Conservation (phyloP, 768 basidiomycete species). For the Suillus fuscotomentosus region DNA sequence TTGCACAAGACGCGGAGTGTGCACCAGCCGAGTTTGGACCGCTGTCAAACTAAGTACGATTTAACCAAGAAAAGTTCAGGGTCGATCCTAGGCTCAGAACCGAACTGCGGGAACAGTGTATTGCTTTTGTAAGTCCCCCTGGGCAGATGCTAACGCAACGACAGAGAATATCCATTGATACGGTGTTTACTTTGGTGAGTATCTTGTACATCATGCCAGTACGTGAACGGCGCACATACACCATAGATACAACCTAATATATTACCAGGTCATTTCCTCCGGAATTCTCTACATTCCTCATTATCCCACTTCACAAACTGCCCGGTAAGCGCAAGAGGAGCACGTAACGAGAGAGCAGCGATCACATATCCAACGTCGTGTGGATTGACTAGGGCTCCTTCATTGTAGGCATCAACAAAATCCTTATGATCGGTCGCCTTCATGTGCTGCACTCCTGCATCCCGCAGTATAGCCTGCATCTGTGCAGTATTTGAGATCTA, state of each 20-base stretch:
- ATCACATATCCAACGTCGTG: slow-evolving; percentile 77
- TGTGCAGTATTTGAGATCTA: slow-evolving; percentile 26
- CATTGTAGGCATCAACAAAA: slow-evolving; percentile 56
- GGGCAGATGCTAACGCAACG: background rate
- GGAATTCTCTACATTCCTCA: slow-evolving; percentile 61
- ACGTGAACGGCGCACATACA: background rate
- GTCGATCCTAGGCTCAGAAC: background rate
- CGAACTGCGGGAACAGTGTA: background rate
- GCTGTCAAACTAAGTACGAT: background rate
- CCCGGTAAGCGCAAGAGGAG: slow-evolving; percentile 63
- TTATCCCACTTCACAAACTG: slow-evolving; percentile 82
- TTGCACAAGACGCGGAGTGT: background rate
- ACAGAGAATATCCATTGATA: background rate
- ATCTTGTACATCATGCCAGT: background rate
- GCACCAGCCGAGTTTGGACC: background rate
- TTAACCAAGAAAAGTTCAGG: background rate
- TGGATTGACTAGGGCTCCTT: slow-evolving; percentile 74
- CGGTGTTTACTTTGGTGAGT: background rate
- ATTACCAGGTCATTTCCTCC: slow-evolving; percentile 25
- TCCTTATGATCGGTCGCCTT: slow-evolving; percentile 47
- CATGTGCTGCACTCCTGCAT: slow-evolving; percentile 54
- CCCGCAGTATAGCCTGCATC: slow-evolving; percentile 70
- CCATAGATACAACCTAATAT: background rate
- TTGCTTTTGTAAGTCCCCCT: background rate
- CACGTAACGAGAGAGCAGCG: slow-evolving; percentile 69